These are phyloP conservation scores for Gomphus bonarii DNA, from an alignment of 1,284 basidiomycete species.

Conservation along the genomic window DNA sequence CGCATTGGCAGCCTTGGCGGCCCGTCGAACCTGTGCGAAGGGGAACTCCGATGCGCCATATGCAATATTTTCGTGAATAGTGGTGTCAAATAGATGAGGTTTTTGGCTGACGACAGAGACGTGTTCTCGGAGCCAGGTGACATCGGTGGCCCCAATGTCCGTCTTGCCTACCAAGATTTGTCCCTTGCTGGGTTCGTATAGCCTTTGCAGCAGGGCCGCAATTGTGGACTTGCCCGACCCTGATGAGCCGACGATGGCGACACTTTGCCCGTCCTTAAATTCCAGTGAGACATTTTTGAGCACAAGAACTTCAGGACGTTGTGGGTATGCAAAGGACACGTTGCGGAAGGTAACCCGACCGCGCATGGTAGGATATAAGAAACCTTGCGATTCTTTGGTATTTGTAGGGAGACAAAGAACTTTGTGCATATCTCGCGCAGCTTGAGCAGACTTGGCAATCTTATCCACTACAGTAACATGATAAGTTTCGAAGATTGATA, in stretches of 20 bases:
- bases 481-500: conserved; percentile 10
- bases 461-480: conserved; percentile 48
- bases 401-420: conserved; percentile 50
- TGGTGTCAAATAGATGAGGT: conserved; percentile 79
- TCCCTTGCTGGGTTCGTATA: conserved; percentile 74
- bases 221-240: conserved; percentile 88
- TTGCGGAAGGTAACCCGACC: conserved; percentile 62
- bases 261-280: conserved; percentile 64
- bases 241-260: conserved; percentile 82
- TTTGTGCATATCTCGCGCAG: conserved; percentile 67
- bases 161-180: conserved; percentile 46
- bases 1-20: conserved; percentile 69
- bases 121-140: conserved; percentile 67
- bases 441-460: conserved; percentile 72
- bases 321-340: conserved; percentile 77
- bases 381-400: conserved; percentile 61
- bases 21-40: conserved; percentile 48
- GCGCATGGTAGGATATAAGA: conserved; percentile 49
- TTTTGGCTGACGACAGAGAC: conserved; percentile 81
- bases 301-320: conserved; percentile 63
- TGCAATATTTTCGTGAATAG: conserved; percentile 77
- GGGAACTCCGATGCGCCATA: conserved; percentile 57
- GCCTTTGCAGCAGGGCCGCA: conserved; percentile 69
- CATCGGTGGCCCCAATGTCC: conserved; percentile 48
- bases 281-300: conserved; percentile 57